Evolutionary conservation across 805 yeast species (phyloP).

Genomic region (Schizosaccharomyces japonicus): DNA sequence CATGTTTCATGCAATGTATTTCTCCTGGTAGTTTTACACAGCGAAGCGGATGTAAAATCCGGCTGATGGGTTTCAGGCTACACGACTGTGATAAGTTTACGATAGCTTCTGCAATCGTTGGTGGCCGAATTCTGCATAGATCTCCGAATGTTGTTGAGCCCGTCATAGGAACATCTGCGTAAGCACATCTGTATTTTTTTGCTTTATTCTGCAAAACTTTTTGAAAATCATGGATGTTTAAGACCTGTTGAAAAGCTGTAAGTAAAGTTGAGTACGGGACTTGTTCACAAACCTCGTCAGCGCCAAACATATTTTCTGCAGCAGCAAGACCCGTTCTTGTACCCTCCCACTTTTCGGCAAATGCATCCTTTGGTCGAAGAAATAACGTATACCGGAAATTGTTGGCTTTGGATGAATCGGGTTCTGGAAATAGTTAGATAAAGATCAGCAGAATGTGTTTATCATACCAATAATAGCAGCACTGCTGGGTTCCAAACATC

Average conservation of each 20-base stretch:
- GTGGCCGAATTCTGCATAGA: neutral
- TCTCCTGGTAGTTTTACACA: constrained; percentile 57
- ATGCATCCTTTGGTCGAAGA: constrained; percentile 61
- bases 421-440: constrained; percentile 11
- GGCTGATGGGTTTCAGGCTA: too few relatives aligned
- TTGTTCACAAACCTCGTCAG: constrained; percentile 33
- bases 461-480: neutral
- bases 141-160: neutral
- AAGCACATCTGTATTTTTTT: neutral
- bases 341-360: constrained; percentile 87
- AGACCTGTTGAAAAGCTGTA: neutral
- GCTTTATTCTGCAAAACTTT: neutral
- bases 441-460: constrained; percentile 7
- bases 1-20: constrained; percentile 52
- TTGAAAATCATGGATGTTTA: neutral
- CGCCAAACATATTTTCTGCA: constrained; percentile 63
- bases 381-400: constrained; percentile 35
- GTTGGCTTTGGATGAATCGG: constrained; percentile 24
- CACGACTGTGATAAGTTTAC: too few relatives aligned
- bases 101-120: too few relatives aligned
- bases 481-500: neutral
- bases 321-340: constrained; percentile 69
- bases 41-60: constrained; percentile 30
- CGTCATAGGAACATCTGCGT: neutral
- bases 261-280: neutral